Percentiles rank a stretch among this genome's conserved stretches.
Evolutionary conservation across 2,329 filamentous ascomycete species (phyloP).

Genomic region (Hymenoscyphus repandus): DNA sequence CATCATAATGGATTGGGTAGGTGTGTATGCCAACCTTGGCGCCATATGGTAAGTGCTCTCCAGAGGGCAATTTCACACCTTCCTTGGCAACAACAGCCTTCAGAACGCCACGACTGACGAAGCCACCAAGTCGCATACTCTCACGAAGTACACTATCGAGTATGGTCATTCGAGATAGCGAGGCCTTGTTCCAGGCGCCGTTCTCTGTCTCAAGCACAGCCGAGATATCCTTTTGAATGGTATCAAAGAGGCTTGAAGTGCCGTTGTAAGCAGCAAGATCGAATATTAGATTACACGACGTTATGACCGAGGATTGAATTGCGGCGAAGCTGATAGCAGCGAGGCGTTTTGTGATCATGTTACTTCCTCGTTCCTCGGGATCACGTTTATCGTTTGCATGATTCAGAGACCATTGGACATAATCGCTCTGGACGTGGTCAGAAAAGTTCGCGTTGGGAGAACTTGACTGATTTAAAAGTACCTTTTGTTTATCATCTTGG

Average conservation of each 20-base stretch:
- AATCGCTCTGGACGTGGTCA: conserved; percentile 31
- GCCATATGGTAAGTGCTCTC: conserved; percentile 33
- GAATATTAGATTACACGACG: conserved; percentile 36
- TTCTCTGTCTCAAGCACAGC: conserved; percentile 27
- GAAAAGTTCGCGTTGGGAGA: conserved; percentile 1
- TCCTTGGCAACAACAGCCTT: conserved; percentile 31
- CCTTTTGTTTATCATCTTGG: conserved; percentile 21
- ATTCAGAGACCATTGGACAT: conserved; percentile 36
- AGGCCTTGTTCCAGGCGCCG: conserved; percentile 37
- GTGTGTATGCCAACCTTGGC: conserved; percentile 32
- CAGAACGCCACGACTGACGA: conserved; percentile 23
- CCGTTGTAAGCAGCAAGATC: conserved; percentile 34
- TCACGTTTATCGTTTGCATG: conserved; percentile 34
- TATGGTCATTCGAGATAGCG: conserved; percentile 34
- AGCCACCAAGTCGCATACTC: conserved; percentile 36
- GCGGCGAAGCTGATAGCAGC: conserved; percentile 23
- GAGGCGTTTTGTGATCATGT: conserved; percentile 28
- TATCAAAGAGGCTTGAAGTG: conserved; percentile 34
- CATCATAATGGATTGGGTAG: conserved; percentile 20
- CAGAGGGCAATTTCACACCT: conserved; percentile 35
- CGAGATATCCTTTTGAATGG: conserved; percentile 35
- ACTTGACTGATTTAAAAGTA: conserved; percentile 12
- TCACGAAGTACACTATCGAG: conserved; percentile 41
- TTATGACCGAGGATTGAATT: conserved; percentile 36
- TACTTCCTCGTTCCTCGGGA: conserved; percentile 31